These are phyloP conservation scores for Kingdonia uniflora DNA, from an alignment of 164 flowering plant genomes.

Conservation along the genomic window DNA sequence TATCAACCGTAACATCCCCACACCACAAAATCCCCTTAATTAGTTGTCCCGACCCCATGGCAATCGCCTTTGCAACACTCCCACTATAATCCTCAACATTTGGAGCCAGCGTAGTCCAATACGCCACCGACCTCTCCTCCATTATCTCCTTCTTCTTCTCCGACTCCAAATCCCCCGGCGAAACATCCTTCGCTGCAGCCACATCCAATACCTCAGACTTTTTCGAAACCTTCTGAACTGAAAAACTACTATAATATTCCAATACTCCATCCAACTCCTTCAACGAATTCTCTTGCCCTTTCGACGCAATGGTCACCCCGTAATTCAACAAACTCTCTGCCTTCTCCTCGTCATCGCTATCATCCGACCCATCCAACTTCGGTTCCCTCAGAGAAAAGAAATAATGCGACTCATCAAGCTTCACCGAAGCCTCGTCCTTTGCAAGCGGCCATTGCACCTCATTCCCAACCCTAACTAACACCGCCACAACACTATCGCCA, in stretches of 20 bases:
- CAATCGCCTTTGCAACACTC: slow-evolving; percentile 50
- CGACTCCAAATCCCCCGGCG: slow-evolving; percentile 54
- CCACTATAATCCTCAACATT: slow-evolving; percentile 94
- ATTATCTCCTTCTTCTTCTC: slow-evolving; percentile 44
- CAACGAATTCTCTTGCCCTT: slow-evolving; percentile 56
- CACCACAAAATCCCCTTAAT: slow-evolving; percentile 87
- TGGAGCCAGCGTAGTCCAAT: slow-evolving; percentile 94
- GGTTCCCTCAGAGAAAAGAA: slow-evolving; percentile 63
- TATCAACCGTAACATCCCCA: slow-evolving; percentile 84
- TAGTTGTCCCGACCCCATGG: slow-evolving; percentile 73
- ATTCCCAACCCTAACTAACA: slow-evolving; percentile 54
- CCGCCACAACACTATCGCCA: slow-evolving; percentile 49
- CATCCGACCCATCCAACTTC: not conserved
- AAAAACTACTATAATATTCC: slow-evolving; percentile 46
- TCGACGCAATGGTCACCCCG: slow-evolving; percentile 69
- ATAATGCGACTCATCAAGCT: slow-evolving; percentile 73
- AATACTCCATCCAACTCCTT: slow-evolving; percentile 51
- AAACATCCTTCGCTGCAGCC: slow-evolving; percentile 29
- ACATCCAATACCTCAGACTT: slow-evolving; percentile 28
- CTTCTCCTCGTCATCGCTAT: slow-evolving; percentile 4
- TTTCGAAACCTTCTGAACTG: slow-evolving; percentile 42
- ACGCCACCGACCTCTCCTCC: slow-evolving; percentile 63
- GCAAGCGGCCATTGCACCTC: slow-evolving; percentile 87
- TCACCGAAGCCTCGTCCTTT: slow-evolving; percentile 66
- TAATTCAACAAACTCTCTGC: slow-evolving; percentile 35